Conservation (phyloP, 768 basidiomycete species). For the Trametes sanguinea region DNA sequence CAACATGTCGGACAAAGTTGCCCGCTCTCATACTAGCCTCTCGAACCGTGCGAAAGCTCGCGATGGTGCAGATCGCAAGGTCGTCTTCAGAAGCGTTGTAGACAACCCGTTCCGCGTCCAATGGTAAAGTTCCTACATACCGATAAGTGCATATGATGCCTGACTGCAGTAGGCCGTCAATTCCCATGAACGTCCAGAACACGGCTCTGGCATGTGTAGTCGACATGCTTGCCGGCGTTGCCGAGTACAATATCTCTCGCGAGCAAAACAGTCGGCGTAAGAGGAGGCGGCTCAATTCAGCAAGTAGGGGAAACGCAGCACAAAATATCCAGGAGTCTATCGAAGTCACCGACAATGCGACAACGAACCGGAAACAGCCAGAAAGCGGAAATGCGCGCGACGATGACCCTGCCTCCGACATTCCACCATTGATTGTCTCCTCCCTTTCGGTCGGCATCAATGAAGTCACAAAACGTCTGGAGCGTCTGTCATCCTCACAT, state of each 20-base stretch:
- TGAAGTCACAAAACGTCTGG: constrained; percentile 72
- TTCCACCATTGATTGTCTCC: constrained; percentile 35
- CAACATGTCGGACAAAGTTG: constrained; percentile 51
- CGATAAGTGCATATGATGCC: not conserved
- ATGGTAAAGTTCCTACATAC: constrained; percentile 48
- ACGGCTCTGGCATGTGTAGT: constrained; percentile 52
- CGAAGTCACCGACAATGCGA: too few species aligned
- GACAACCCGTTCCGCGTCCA: constrained; percentile 69
- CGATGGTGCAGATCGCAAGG: constrained; percentile 52
- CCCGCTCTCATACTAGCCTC: constrained; percentile 52
- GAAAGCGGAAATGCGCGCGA: not conserved
- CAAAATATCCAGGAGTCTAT: too few species aligned
- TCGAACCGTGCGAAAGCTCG: constrained; percentile 64
- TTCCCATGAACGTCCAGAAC: constrained; percentile 66
- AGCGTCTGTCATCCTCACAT: constrained; percentile 49
- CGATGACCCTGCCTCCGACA: not conserved
- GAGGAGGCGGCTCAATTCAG: constrained; percentile 37
- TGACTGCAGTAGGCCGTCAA: constrained; percentile 30
- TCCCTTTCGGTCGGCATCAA: constrained; percentile 75
- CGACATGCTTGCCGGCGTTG: constrained; percentile 51
- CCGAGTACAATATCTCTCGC: constrained; percentile 43
- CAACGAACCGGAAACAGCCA: too few species aligned
- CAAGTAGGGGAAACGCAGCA: not conserved
- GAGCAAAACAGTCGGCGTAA: constrained; percentile 38
- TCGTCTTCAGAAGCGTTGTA: constrained; percentile 68